Conservation (phyloP, 345 rosid genomes). For the Salix purpurea region DNA sequence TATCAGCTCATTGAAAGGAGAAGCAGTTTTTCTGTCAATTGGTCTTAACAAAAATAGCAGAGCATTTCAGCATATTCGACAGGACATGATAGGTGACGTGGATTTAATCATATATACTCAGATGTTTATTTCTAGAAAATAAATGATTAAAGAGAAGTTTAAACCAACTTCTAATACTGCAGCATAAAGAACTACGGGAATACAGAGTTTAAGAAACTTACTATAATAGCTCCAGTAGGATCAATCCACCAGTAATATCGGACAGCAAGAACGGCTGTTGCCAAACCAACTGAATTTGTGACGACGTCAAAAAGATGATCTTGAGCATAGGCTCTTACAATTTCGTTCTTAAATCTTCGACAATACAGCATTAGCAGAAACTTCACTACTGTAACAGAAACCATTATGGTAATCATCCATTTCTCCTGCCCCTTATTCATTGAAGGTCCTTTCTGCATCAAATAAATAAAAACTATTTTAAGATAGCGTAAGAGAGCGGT, state of each 20-base stretch:
- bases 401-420: slow-evolving; percentile 45
- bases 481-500: background rate
- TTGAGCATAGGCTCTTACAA: slow-evolving; percentile 34
- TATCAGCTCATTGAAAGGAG: background rate
- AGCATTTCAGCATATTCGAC: too few relatives aligned
- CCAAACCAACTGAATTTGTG: slow-evolving; percentile 34
- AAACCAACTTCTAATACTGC: background rate
- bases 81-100: too few relatives aligned
- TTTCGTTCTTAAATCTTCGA: slow-evolving; percentile 36
- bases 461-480: background rate
- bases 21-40: too few relatives aligned
- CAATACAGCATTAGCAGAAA: slow-evolving; percentile 38
- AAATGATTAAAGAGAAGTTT: background rate
- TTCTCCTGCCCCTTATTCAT: slow-evolving; percentile 21
- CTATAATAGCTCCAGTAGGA: slow-evolving; percentile 31
- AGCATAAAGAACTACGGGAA: background rate
- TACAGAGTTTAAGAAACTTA: background rate
- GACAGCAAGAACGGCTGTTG: slow-evolving; percentile 31
- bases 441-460: slow-evolving; percentile 24
- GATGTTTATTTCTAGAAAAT: background rate
- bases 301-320: slow-evolving; percentile 39
- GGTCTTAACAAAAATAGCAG: too few relatives aligned
- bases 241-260: slow-evolving; percentile 38
- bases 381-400: slow-evolving; percentile 29
- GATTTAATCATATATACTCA: too few relatives aligned